A percentile compares a stretch with the other conserved stretches of the same genome.
Evolutionary conservation across 2,329 filamentous ascomycete genomes (phyloP).

Genomic region (Paracoccidioides lutzii): DNA sequence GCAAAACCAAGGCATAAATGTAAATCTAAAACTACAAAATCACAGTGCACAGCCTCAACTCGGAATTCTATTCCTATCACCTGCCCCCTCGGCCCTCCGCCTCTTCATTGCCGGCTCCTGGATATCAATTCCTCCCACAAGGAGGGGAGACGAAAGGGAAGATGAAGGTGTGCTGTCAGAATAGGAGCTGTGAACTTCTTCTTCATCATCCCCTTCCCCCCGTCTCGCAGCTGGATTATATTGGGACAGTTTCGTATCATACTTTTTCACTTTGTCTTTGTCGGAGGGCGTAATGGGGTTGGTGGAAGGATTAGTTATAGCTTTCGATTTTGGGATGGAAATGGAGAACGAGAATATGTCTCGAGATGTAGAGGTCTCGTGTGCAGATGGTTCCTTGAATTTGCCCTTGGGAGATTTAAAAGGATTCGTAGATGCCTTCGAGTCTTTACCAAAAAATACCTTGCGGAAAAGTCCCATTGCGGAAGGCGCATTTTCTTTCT

Average conservation of each 20-base stretch:
- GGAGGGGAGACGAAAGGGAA: not conserved
- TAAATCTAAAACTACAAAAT: no score
- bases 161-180: not conserved
- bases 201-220: not conserved
- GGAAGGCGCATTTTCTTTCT: constrained; percentile 12
- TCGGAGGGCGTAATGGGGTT: not conserved
- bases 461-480: not conserved
- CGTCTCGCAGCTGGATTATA: not conserved
- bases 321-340: not conserved
- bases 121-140: not conserved
- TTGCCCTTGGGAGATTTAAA: constrained; percentile 6
- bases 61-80: not conserved
- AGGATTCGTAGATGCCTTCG: not conserved
- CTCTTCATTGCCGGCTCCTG: not conserved
- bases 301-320: not conserved
- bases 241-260: not conserved
- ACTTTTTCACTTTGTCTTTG: not conserved
- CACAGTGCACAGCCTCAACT: not conserved
- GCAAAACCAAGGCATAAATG: no score
- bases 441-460: not conserved
- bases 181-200: not conserved
- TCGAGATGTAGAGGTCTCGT: constrained; percentile 17
- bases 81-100: not conserved
- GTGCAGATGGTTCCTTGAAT: constrained; percentile 36
- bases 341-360: constrained; percentile 5